Base-by-base conservation (phyloP, 345 rosid genomes). In the Microthlaspi erraticum region DNA sequence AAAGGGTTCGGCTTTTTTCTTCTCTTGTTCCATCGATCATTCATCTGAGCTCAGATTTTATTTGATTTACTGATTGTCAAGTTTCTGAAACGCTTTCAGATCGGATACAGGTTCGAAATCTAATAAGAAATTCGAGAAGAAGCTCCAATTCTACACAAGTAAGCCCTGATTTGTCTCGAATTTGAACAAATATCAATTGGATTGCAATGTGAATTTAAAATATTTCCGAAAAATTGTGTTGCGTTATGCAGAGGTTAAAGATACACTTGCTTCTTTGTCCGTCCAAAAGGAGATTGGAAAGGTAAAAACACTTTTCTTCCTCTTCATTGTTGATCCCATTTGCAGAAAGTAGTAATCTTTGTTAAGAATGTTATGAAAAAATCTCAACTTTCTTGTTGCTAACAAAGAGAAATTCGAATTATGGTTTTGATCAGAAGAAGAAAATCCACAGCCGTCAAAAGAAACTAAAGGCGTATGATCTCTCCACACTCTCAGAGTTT, bases 381-480 rank as follows among this genome's bases (percentile, higher is more conserved):
- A 20, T 1, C 2, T 20, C 2, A 20, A 20, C 23, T 20, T 20
- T 20, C 23, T 20, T 20, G n/a, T n/a, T n/a, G 51, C 45, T 68
- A 0, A 37, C 9, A 26, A 39, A n/a, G 13, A 10, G 51, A 67
- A 36, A 39, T 53, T 55, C 0, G 57, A 7, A 12, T 5, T 60
- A 12, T 0, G 53, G 17, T 73, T 2, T 60, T 36, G 37, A 55
- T 33, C 87, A 86, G 88, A 88, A 83, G 57, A 85, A 78, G 75
- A 87, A 80, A 60, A 71, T 56, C 17, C 81, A 82, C 9, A 73
- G 88, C 18, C 83, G 89, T 13, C 91, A 85, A 74, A 86, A 81
- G 80, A 91, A 86, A 73, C 80, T 89, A 78, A 89, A 84, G 76
- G 89, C 83, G 16, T 85, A 82, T 73, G 88, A 89, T 59, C 88